Percentiles rank a stretch among this genome's conserved stretches.
These are phyloP conservation scores for Pseudisothecium myosuroides DNA, from an alignment of 225 moss, liverwort and hornwort genomes.

Conservation along the genomic window DNA sequence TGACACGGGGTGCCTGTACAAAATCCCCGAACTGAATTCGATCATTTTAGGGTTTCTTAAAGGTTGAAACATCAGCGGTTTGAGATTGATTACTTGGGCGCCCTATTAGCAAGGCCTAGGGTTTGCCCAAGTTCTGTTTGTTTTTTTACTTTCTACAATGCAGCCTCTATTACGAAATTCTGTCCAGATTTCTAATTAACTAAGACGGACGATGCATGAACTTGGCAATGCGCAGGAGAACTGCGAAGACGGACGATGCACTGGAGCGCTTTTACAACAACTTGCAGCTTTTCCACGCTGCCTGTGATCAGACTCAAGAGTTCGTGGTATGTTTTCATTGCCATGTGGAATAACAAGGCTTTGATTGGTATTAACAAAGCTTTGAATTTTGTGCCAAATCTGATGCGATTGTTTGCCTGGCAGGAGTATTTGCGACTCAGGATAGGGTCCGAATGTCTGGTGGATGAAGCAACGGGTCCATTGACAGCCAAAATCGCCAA, in stretches of 20 bases:
- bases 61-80: background rate
- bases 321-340: constrained; percentile 54
- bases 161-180: background rate
- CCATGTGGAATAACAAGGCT: background rate
- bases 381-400: background rate
- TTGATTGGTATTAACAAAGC: background rate
- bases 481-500: constrained; percentile 56
- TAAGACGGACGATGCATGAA: background rate
- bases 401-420: background rate
- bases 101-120: background rate
- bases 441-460: constrained; percentile 89
- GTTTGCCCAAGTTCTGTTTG: background rate
- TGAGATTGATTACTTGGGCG: background rate
- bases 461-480: constrained; percentile 97
- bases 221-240: constrained; percentile 30
- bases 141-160: background rate
- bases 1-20: background rate
- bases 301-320: constrained; percentile 94
- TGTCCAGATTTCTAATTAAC: background rate
- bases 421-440: constrained; percentile 93
- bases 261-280: constrained; percentile 81
- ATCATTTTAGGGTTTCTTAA: background rate
- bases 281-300: constrained; percentile 84
- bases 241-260: constrained; percentile 62
- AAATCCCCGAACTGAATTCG: background rate